Evolutionary conservation across 176 grass and related monocot species (phyloP).

Genomic region (Stipa capillata): DNA sequence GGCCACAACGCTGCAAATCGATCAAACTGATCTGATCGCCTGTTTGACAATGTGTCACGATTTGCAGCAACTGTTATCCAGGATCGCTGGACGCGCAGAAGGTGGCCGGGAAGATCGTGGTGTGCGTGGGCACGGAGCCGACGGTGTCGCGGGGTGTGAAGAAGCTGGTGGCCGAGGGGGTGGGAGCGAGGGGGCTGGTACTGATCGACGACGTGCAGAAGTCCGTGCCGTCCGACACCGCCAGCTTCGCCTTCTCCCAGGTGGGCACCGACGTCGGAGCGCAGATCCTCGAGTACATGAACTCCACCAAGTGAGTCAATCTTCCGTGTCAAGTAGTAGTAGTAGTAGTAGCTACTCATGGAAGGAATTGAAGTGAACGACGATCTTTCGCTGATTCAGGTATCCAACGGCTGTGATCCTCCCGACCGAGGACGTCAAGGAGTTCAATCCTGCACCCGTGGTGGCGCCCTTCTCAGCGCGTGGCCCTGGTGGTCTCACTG

Average conservation of each 20-base stretch:
- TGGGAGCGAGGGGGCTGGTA: slow-evolving; percentile 53
- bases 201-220: slow-evolving; percentile 60
- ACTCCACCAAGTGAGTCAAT: slow-evolving; percentile 58
- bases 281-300: slow-evolving; percentile 85
- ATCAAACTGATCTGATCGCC: neutral
- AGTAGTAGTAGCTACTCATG: neutral
- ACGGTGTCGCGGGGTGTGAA: slow-evolving; percentile 67
- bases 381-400: slow-evolving; percentile 17
- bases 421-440: slow-evolving; percentile 39
- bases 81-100: slow-evolving; percentile 75
- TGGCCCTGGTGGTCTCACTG: slow-evolving; percentile 70
- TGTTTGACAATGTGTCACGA: neutral
- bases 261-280: slow-evolving; percentile 60
- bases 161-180: slow-evolving; percentile 63
- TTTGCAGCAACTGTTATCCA: slow-evolving; percentile 84
- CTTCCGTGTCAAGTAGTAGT: neutral
- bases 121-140: slow-evolving; percentile 59
- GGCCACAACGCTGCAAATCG: neutral
- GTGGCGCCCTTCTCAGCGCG: slow-evolving; percentile 81
- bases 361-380: neutral
- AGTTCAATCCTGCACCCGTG: slow-evolving; percentile 74
- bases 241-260: slow-evolving; percentile 71
- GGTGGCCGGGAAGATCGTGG: slow-evolving; percentile 76
- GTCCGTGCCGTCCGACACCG: slow-evolving; percentile 64
- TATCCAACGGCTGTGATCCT: slow-evolving; percentile 76